Evolutionary conservation across 176 grass and related monocot genomes (phyloP).

Genomic region (Bromus sterilis): DNA sequence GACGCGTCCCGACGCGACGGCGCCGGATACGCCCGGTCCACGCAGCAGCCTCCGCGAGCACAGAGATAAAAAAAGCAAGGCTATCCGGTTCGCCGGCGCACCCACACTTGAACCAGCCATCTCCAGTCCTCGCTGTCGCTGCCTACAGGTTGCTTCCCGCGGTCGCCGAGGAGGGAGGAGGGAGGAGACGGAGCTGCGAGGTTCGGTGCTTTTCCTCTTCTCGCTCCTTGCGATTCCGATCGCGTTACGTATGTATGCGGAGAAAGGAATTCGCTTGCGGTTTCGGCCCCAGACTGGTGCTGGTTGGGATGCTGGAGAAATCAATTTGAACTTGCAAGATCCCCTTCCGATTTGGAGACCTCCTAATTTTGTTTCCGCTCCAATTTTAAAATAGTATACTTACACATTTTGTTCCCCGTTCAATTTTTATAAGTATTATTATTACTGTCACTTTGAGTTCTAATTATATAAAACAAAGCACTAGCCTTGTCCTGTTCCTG

Average conservation of each 20-base stretch:
- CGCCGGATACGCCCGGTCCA: neutral
- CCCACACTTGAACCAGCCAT: neutral
- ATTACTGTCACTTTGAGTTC: neutral
- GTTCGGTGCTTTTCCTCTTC: neutral
- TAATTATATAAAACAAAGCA: neutral
- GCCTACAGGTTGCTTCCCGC: neutral
- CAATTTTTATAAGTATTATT: neutral
- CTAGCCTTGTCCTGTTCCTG: constrained; percentile 25
- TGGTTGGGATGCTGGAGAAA: neutral
- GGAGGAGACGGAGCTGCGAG: neutral
- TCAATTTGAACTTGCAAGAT: neutral
- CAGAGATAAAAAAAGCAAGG: constrained; percentile 26
- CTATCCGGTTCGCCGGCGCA: constrained; percentile 23
- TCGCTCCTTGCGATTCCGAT: neutral
- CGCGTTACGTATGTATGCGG: too few relatives aligned
- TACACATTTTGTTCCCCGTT: too few relatives aligned
- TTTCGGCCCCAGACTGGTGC: neutral
- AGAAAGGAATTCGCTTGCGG: too few relatives aligned
- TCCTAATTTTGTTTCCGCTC: neutral
- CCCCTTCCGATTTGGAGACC: too few relatives aligned
- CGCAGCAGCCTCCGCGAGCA: neutral
- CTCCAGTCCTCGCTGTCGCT: neutral
- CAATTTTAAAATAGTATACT: too few relatives aligned
- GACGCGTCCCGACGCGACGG: neutral
- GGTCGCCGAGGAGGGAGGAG: neutral